A percentile compares a stretch with the other conserved stretches of the same genome.
phyloP scores from a whole-genome alignment of 2,329 filamentous ascomycete species.

The Stachybotrys chartarum region DNA sequence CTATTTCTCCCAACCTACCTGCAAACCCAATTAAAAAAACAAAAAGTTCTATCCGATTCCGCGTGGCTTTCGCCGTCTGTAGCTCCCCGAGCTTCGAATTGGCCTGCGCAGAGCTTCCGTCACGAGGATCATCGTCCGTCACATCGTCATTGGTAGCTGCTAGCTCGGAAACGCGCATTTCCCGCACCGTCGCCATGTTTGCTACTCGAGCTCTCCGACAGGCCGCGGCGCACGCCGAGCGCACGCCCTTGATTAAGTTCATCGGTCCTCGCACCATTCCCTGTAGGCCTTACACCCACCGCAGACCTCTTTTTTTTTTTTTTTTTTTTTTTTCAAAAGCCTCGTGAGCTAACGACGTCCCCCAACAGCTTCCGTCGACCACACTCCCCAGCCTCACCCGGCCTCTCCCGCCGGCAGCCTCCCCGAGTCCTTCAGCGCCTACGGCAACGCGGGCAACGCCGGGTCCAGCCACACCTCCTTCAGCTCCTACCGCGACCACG shows the following conservation, averaged over 20 bases:
- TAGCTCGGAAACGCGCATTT: too few species aligned
- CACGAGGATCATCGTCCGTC: not conserved
- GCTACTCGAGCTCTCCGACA: constrained; percentile 50
- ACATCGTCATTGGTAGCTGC: not conserved
- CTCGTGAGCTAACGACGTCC: constrained; percentile 9
- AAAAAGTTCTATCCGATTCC: not conserved
- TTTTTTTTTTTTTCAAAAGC: not conserved
- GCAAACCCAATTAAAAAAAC: too few species aligned
- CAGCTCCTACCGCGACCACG: constrained; percentile 70
- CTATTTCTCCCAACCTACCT: too few species aligned
- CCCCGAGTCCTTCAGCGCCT: constrained; percentile 42
- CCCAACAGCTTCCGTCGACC: constrained; percentile 59
- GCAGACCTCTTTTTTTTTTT: not conserved
- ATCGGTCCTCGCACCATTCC: constrained; percentile 53
- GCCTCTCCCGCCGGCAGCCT: constrained; percentile 60
- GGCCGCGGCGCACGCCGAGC: constrained; percentile 52
- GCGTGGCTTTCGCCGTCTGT: not conserved
- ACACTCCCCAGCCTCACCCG: constrained; percentile 66
- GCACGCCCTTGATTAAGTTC: constrained; percentile 55
- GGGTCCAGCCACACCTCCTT: constrained; percentile 51
- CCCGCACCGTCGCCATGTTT: constrained; percentile 35
- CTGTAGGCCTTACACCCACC: constrained; percentile 31
- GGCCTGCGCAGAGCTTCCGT: not conserved
- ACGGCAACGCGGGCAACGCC: constrained; percentile 20
- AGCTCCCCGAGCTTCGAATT: not conserved